These are phyloP conservation scores for Dujonia santamariae DNA, from an alignment of 1,139 yeast species.

Conservation along the genomic window DNA sequence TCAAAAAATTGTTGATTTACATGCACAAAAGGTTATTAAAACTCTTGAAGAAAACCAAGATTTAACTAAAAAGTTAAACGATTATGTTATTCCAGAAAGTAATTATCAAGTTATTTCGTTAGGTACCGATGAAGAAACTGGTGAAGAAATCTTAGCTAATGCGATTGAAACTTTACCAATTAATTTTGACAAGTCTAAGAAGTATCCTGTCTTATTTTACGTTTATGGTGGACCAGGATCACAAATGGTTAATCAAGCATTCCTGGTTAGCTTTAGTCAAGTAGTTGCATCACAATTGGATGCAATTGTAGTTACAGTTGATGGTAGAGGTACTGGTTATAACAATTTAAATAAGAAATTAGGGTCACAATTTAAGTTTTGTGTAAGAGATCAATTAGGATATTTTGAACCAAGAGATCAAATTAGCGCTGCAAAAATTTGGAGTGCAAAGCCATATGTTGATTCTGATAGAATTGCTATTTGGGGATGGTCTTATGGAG, in stretches of 20 bases:
- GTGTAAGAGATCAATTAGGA: slow-evolving; percentile 66
- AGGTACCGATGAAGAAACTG: slow-evolving; percentile 37
- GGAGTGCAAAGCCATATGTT: slow-evolving; percentile 54
- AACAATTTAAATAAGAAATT: slow-evolving; percentile 37
- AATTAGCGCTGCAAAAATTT: slow-evolving; percentile 61
- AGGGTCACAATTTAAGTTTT: slow-evolving; percentile 52
- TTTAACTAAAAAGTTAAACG: slow-evolving; percentile 32
- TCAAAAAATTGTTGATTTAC: slow-evolving; percentile 61
- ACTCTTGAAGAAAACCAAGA: slow-evolving; percentile 47
- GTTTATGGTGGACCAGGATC: slow-evolving; percentile 87
- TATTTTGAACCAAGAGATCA: slow-evolving; percentile 69
- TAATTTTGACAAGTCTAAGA: slow-evolving; percentile 47
- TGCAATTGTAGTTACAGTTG: slow-evolving; percentile 75
- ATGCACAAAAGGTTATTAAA: slow-evolving; percentile 19
- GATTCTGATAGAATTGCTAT: slow-evolving; percentile 60
- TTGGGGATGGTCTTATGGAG: slow-evolving; percentile 89
- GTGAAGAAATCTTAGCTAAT: slow-evolving; percentile 45
- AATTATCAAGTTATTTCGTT: slow-evolving; percentile 48
- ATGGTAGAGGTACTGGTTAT: slow-evolving; percentile 81
- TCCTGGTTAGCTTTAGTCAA: slow-evolving; percentile 56
- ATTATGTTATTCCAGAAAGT: slow-evolving; percentile 48
- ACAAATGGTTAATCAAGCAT: slow-evolving; percentile 57
- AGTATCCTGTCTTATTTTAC: slow-evolving; percentile 69
- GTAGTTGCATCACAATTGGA: slow-evolving; percentile 66
- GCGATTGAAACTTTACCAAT: slow-evolving; percentile 64